Percentiles rank a stretch among this genome's conserved stretches.
Conservation (phyloP, 495 filamentous ascomycete genomes). For the Pseudoneurospora amorphoporcata region DNA sequence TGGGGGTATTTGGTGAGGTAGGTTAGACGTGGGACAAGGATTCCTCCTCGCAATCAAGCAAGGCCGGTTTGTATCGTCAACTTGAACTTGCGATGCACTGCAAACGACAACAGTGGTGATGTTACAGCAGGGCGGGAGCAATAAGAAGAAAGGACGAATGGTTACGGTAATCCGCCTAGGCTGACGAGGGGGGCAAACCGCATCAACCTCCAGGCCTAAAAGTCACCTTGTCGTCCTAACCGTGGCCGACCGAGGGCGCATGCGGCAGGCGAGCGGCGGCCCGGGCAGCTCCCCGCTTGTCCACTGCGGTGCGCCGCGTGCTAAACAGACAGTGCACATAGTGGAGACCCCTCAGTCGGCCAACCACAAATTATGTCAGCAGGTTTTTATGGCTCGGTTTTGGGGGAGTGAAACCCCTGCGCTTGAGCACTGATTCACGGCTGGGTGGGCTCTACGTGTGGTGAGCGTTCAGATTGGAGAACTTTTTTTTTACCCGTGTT, state of each 20-base stretch:
- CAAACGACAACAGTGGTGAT: neutral
- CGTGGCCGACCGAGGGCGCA: neutral
- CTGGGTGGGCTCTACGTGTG: neutral
- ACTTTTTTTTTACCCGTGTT: slow-evolving; percentile 23
- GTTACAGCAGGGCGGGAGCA: neutral
- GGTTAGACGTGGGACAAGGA: slow-evolving; percentile 1
- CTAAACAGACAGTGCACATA: neutral
- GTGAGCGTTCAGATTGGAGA: slow-evolving; percentile 17
- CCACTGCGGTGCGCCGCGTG: neutral
- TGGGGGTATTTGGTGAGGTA: slow-evolving; percentile 1
- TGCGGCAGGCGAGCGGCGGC: neutral
- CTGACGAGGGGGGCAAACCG: neutral
- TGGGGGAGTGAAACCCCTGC: slow-evolving; percentile 13
- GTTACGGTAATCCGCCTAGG: neutral
- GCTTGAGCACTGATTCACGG: neutral
- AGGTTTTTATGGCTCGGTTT: slow-evolving; percentile 1
- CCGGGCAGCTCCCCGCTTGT: neutral
- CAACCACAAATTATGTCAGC: slow-evolving; percentile 14
- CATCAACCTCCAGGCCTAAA: neutral
- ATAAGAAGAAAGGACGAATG: neutral
- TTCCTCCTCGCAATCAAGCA: neutral
- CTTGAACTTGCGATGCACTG: neutral
- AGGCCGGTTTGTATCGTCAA: neutral
- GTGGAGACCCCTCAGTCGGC: neutral
- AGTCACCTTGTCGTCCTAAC: neutral